phyloP scores from a whole-genome alignment of 768 basidiomycete species.

The Russula ochroleuca region DNA sequence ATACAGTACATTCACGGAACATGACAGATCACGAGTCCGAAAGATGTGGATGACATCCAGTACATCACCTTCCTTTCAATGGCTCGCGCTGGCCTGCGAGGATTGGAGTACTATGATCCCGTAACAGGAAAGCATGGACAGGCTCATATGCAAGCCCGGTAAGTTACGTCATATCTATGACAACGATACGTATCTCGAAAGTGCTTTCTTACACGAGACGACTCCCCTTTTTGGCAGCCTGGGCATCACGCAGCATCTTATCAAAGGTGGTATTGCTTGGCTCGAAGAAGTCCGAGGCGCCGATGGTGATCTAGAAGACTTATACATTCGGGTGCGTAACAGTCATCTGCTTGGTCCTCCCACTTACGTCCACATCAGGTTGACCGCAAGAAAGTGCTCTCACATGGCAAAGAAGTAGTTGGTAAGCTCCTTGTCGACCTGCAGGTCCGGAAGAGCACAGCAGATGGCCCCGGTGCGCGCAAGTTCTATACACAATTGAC shows the following conservation, averaged over 20 bases:
- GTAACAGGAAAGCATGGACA: conserved; percentile 78
- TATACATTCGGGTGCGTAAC: conserved; percentile 54
- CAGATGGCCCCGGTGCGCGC: conserved; percentile 76
- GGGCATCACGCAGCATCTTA: conserved; percentile 79
- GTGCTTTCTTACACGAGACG: conserved; percentile 2
- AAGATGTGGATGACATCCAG: conserved; percentile 74
- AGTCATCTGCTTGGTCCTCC: neutral
- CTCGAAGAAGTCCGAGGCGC: conserved; percentile 63
- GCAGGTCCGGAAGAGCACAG: conserved; percentile 82
- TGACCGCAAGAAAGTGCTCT: conserved; percentile 63
- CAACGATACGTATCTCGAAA: neutral
- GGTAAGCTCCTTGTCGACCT: conserved; percentile 75
- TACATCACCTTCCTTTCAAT: conserved; percentile 79
- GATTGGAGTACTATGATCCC: conserved; percentile 81
- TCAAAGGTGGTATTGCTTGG: conserved; percentile 61
- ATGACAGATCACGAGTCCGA: conserved; percentile 55
- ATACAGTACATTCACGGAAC: neutral
- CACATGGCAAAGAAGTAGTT: conserved; percentile 58
- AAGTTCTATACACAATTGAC: conserved; percentile 78
- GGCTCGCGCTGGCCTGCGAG: conserved; percentile 79
- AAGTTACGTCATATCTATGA: conserved; percentile 26
- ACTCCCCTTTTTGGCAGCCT: conserved; percentile 42
- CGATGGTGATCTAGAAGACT: conserved; percentile 57
- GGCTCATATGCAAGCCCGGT: conserved; percentile 90
- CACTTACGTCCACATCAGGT: conserved; percentile 42